Conservation (phyloP, 768 basidiomycete species). For the Pholiota microspora region DNA sequence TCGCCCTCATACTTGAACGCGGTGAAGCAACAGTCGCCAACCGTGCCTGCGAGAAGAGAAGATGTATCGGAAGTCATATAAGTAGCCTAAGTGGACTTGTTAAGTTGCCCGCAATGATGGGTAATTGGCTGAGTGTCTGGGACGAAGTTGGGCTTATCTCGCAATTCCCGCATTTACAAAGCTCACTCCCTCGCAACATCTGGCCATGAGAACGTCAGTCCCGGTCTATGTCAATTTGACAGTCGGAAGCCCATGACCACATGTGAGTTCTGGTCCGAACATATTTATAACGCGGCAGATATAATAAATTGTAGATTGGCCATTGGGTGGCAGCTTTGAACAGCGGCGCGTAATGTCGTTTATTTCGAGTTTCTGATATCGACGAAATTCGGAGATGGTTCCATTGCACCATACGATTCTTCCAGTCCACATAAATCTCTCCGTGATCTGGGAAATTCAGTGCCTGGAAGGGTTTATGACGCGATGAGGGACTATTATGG, state of each 20-base stretch:
- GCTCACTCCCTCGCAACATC: background rate
- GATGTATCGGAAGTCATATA: conserved; percentile 18
- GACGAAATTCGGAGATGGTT: too few relatives aligned
- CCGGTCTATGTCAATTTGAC: background rate
- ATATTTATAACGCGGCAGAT: background rate
- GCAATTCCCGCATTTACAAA: too few relatives aligned
- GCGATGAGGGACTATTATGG: background rate
- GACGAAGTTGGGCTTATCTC: background rate
- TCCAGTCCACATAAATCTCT: too few relatives aligned
- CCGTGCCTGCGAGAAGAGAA: conserved; percentile 38
- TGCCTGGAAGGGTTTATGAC: background rate
- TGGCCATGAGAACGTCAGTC: background rate
- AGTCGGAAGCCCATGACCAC: background rate
- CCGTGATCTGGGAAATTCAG: background rate
- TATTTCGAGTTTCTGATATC: too few relatives aligned
- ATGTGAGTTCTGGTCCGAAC: background rate
- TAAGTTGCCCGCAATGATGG: too few relatives aligned
- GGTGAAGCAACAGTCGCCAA: conserved; percentile 51
- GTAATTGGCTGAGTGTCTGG: too few relatives aligned
- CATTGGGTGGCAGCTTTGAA: too few relatives aligned
- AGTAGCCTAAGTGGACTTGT: background rate
- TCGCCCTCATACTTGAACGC: conserved; percentile 52
- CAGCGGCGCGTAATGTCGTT: too few relatives aligned
- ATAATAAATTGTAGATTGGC: too few relatives aligned
- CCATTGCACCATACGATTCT: too few relatives aligned